These are phyloP conservation scores for Penicillium sp. DNA, from an alignment of 2,329 filamentous ascomycete genomes.

Conservation along the genomic window DNA sequence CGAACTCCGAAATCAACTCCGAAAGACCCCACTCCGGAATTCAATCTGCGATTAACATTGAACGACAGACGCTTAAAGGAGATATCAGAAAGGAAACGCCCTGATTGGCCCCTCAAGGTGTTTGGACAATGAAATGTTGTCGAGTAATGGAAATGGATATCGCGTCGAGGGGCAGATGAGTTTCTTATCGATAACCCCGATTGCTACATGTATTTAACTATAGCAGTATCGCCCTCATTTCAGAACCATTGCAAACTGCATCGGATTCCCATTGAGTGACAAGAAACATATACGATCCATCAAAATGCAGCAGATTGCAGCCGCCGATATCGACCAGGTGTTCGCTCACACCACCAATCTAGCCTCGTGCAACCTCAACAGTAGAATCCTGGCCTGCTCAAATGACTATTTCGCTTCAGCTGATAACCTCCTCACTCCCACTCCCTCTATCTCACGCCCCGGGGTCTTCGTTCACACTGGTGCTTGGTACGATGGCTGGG, in stretches of 20 bases:
- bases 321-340: slow-evolving; percentile 53
- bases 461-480: slow-evolving; percentile 61
- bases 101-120: not conserved
- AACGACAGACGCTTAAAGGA: not conserved
- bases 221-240: not conserved
- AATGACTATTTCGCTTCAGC: slow-evolving; percentile 64
- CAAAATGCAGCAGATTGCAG: slow-evolving; percentile 35
- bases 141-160: not conserved
- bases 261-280: not conserved
- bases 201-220: slow-evolving; percentile 13
- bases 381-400: slow-evolving; percentile 55
- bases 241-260: not conserved
- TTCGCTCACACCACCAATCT: slow-evolving; percentile 56
- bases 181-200: slow-evolving; percentile 13
- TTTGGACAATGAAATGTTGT: not conserved
- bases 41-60: not conserved
- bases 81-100: not conserved
- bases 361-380: slow-evolving; percentile 49
- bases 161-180: not conserved
- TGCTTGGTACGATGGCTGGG: slow-evolving; percentile 66
- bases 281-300: not conserved
- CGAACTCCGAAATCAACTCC: slow-evolving; percentile 6
- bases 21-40: not conserved
- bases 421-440: slow-evolving; percentile 58
- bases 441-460: slow-evolving; percentile 55